Percentiles rank a stretch among this genome's conserved stretches.
Conservation (phyloP, 495 filamentous ascomycete species). For the Trypethelium eluteriae region DNA sequence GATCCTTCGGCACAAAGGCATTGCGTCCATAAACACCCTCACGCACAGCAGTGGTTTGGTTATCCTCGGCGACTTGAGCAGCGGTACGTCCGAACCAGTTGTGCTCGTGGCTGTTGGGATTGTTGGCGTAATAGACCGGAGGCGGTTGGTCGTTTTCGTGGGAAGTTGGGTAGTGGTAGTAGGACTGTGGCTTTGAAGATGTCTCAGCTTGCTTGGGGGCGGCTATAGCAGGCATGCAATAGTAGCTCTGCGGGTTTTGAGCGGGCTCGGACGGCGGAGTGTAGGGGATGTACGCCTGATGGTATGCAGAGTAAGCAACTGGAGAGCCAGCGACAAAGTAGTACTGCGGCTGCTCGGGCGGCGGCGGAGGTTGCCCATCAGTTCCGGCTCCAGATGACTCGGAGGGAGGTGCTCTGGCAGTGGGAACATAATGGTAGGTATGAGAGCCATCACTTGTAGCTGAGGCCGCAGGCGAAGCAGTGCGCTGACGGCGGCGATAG, state of each 20-base stretch:
- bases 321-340: not conserved
- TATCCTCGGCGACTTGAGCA: slow-evolving; percentile 30
- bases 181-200: not conserved
- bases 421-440: not conserved
- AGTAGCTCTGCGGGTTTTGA: not conserved
- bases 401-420: not conserved
- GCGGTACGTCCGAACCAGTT: slow-evolving; percentile 28
- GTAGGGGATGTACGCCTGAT: not conserved
- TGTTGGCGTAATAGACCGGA: not conserved
- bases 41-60: slow-evolving; percentile 29
- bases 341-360: not conserved
- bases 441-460: not conserved
- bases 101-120: slow-evolving; percentile 9
- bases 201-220: not conserved
- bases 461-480: not conserved
- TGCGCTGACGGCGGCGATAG: slow-evolving; percentile 7
- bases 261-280: not conserved
- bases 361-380: not conserved
- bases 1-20: slow-evolving; percentile 28
- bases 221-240: not conserved
- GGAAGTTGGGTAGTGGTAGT: not conserved
- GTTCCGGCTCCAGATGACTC: not conserved
- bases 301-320: not conserved
- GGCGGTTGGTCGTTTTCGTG: not conserved
- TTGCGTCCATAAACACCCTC: slow-evolving; percentile 30